Base-by-base conservation (phyloP, 75 land plant species). In the Pinus taeda region DNA sequence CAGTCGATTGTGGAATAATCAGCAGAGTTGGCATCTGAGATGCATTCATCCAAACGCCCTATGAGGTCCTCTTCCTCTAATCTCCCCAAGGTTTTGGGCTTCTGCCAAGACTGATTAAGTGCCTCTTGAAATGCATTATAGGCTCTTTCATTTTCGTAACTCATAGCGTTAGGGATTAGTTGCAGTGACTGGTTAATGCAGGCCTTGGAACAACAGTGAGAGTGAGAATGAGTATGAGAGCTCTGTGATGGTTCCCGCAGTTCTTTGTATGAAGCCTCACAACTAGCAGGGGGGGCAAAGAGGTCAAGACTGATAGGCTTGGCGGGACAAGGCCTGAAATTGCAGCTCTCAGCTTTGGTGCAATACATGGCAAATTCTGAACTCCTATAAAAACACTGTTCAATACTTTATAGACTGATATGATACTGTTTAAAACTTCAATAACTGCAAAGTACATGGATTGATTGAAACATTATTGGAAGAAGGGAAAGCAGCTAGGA, bases 1-100 rank as follows among this genome's bases (percentile, higher is more conserved):
- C 93, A 92, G 75, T 92, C 93, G 4, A 92, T 92, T 22, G 87
- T 49, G 39, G 86, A 74, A 57, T 42, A 71, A 53, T 71, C 42
- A 21, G 74, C 74, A 71, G 74, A 71, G 74, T 71, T 71, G 3
- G 74, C 74, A 53, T 71, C 74, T 22, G 74, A 71, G 12, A 22
- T n/a, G 21, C 74, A 71, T 45, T 71, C 74, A 53, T 71, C 74
- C 29, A 71, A 14, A 14, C 74, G 74, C 53, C 74, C 74, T n/a
- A 71, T 71, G 15, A 71, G 55, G 29, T 71, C 74, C 74, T 71
- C 74, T 12, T 71, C 74, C 74, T 71, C 57, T 45, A 53, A 65
- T 33, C 69, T 65, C 12, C 55, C 55, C 55, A 49, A 49, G 11
- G 55, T 49, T 4, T 65, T 65, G 69, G 69, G 69, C 29, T 36